Percentiles rank a stretch among this genome's conserved stretches.
Evolutionary conservation across 2,329 filamentous ascomycete species (phyloP).

Genomic region (Penicillium sp.): DNA sequence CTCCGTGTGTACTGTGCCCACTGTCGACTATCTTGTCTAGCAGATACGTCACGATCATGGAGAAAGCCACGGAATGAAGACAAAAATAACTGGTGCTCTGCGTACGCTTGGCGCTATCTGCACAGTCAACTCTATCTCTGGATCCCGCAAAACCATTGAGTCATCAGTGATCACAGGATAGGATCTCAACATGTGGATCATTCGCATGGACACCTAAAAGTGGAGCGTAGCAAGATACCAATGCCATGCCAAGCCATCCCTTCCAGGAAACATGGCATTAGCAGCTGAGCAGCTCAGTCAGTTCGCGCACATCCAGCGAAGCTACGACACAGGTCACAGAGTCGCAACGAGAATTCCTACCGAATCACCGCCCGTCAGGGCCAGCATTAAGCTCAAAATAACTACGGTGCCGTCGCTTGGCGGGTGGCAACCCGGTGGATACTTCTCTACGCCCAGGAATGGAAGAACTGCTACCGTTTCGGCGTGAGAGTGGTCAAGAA

Average conservation of each 20-base stretch:
- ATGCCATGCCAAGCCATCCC: neutral
- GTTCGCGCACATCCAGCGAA: too few species aligned
- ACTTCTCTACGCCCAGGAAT: conserved; percentile 14
- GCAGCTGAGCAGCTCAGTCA: too few species aligned
- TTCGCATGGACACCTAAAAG: neutral
- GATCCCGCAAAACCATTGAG: neutral
- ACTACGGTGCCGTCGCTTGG: neutral
- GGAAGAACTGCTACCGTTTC: conserved; percentile 27
- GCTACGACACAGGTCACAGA: neutral
- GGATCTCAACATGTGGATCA: neutral
- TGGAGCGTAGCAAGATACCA: neutral
- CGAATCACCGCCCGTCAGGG: neutral
- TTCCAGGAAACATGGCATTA: neutral
- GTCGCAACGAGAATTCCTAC: neutral
- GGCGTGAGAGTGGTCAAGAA: conserved; percentile 12
- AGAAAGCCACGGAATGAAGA: neutral
- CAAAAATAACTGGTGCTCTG: neutral
- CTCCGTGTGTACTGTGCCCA: too few species aligned
- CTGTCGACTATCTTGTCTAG: too few species aligned
- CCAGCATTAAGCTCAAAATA: neutral
- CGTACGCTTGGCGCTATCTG: conserved; percentile 15
- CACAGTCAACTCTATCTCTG: conserved; percentile 15
- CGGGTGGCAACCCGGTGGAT: neutral
- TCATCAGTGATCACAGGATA: neutral
- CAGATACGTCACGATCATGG: neutral